phyloP scores from a whole-genome alignment of 331 rosid species.

The Telfairia occidentalis region DNA sequence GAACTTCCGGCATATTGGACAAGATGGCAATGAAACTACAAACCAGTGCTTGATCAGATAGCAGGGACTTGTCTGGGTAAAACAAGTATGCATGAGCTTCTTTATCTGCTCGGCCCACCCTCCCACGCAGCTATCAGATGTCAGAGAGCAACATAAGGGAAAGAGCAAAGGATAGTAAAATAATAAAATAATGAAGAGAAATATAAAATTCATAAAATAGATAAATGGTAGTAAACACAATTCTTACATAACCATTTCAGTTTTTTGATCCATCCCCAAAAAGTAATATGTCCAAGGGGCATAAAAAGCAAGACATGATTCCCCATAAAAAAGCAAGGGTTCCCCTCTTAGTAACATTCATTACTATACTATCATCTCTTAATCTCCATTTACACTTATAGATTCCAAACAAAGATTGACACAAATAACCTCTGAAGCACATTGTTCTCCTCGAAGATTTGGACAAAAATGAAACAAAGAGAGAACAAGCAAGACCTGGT shows the following conservation, averaged over 20 bases:
- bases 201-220: neutral
- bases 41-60: conserved; percentile 82
- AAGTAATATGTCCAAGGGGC: neutral
- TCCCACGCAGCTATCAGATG: conserved; percentile 75
- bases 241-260: neutral
- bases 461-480: neutral
- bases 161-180: conserved; percentile 4
- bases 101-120: conserved; percentile 96
- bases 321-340: neutral
- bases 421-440: neutral
- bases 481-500: conserved; percentile 54
- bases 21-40: conserved; percentile 16
- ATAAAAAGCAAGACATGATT: neutral
- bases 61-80: conserved; percentile 66
- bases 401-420: neutral
- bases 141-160: conserved; percentile 12
- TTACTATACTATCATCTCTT: neutral
- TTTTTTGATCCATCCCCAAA: neutral
- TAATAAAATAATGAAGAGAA: neutral
- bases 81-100: conserved; percentile 88
- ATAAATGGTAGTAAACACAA: neutral
- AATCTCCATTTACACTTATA: neutral
- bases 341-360: neutral
- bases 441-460: neutral
- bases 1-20: neutral